phyloP scores from a whole-genome alignment of 768 basidiomycete genomes.

The Suillus paluster region DNA sequence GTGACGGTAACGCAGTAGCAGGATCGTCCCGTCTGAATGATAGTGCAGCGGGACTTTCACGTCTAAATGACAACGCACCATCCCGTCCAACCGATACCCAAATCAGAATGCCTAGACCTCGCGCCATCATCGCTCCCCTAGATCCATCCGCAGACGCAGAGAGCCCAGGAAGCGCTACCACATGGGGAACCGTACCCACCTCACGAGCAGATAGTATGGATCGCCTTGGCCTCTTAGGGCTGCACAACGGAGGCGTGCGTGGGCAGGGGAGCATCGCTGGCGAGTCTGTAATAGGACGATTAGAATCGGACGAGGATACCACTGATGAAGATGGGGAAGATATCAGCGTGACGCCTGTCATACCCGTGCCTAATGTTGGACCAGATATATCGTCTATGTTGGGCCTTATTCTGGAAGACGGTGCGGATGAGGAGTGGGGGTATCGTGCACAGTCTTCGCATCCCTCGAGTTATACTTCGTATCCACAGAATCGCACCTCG shows the following conservation, averaged over 20 bases:
- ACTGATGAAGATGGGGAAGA: slow-evolving; percentile 23
- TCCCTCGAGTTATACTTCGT: slow-evolving; percentile 10
- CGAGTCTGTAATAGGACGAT: slow-evolving; percentile 24
- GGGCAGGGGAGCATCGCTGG: slow-evolving; percentile 26
- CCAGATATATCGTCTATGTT: slow-evolving; percentile 24
- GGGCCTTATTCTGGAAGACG: slow-evolving; percentile 39
- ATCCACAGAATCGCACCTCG: background rate
- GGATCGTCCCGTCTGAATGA: slow-evolving; percentile 12
- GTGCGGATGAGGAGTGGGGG: slow-evolving; percentile 22
- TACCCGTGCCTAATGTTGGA: slow-evolving; percentile 21
- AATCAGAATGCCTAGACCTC: slow-evolving; percentile 3
- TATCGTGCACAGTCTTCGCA: slow-evolving; percentile 18
- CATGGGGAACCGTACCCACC: slow-evolving; percentile 40
- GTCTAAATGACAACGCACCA: background rate
- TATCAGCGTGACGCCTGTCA: slow-evolving; percentile 19
- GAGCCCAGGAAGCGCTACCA: slow-evolving; percentile 39
- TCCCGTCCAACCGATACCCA: background rate
- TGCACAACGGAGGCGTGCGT: slow-evolving; percentile 34
- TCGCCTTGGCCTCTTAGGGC: slow-evolving; percentile 36
- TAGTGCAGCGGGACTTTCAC: slow-evolving; percentile 9
- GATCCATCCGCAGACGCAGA: slow-evolving; percentile 18
- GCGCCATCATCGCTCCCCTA: slow-evolving; percentile 16
- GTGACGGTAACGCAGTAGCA: background rate
- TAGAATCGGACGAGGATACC: slow-evolving; percentile 15
- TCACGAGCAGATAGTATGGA: slow-evolving; percentile 28